Conservation (phyloP, 1,139 yeast genomes). For the Candida buenavistaensis region DNA sequence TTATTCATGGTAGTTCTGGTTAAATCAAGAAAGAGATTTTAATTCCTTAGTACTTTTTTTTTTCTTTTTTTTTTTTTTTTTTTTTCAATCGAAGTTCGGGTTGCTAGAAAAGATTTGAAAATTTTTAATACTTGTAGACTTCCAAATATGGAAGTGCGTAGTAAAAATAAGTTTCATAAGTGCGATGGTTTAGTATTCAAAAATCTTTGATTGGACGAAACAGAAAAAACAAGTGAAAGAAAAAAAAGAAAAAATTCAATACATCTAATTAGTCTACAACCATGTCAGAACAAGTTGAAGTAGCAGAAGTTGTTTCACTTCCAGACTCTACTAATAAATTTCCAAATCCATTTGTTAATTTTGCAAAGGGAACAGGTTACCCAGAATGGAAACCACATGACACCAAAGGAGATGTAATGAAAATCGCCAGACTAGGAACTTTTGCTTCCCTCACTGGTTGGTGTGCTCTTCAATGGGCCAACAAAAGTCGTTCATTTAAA, state of each 20-base stretch:
- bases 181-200: conserved; percentile 5
- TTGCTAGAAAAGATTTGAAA: conserved; percentile 4
- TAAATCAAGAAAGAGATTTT: too few relatives aligned
- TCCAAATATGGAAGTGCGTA: conserved; percentile 7
- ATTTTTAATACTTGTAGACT: conserved; percentile 5
- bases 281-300: conserved; percentile 15
- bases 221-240: conserved; percentile 3
- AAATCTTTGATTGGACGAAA: conserved; percentile 14
- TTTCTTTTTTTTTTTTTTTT: neutral
- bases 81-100: conserved; percentile 4
- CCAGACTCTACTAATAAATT: conserved; percentile 44
- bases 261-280: neutral
- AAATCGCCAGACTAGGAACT: conserved; percentile 40
- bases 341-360: conserved; percentile 46
- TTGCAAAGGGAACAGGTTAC: conserved; percentile 40
- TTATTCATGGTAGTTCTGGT: conserved; percentile 40
- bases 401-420: conserved; percentile 42
- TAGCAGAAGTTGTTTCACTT: conserved; percentile 9
- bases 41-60: neutral
- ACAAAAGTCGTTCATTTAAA: conserved; percentile 48
- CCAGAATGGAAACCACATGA: conserved; percentile 49
- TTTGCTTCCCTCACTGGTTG: conserved; percentile 53
- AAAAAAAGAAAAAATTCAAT: neutral
- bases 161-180: neutral
- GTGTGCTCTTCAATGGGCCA: conserved; percentile 50